These are phyloP conservation scores for Turnera subulata DNA, from an alignment of 345 rosid genomes.

Conservation along the genomic window DNA sequence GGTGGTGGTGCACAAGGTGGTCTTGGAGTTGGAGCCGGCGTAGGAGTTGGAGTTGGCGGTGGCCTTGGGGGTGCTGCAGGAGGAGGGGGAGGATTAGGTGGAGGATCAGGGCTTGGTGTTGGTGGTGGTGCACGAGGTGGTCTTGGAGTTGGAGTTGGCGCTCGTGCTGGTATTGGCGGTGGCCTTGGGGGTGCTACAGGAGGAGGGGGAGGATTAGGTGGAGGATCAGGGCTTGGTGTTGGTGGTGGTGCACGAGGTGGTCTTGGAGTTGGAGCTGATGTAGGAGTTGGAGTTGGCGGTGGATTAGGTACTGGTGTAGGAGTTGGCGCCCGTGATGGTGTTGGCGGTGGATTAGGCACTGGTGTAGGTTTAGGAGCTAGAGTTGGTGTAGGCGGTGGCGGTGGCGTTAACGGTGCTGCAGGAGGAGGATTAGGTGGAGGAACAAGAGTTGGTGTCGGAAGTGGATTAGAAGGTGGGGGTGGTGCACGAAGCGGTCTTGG, in stretches of 20 bases:
- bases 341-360: too few relatives aligned
- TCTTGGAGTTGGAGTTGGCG: constrained; percentile 21
- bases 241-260: constrained; percentile 19
- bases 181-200: constrained; percentile 27
- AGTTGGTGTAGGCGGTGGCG: too few relatives aligned
- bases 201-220: constrained; percentile 41
- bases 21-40: not conserved
- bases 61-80: constrained; percentile 5
- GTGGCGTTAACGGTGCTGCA: too few relatives aligned
- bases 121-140: constrained; percentile 8
- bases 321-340: too few relatives aligned
- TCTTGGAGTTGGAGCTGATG: not conserved
- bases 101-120: not conserved
- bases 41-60: not conserved
- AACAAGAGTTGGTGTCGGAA: too few relatives aligned
- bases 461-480: too few relatives aligned
- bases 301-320: constrained; percentile 2
- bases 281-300: constrained; percentile 1
- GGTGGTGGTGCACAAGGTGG: constrained; percentile 23
- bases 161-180: not conserved
- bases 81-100: constrained; percentile 5
- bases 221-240: constrained; percentile 29
- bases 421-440: too few relatives aligned
- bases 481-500: too few relatives aligned
- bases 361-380: too few relatives aligned